Percentiles rank a stretch among this genome's conserved stretches.
Conservation (phyloP, 495 filamentous ascomycete genomes). For the Thozetella sp. region DNA sequence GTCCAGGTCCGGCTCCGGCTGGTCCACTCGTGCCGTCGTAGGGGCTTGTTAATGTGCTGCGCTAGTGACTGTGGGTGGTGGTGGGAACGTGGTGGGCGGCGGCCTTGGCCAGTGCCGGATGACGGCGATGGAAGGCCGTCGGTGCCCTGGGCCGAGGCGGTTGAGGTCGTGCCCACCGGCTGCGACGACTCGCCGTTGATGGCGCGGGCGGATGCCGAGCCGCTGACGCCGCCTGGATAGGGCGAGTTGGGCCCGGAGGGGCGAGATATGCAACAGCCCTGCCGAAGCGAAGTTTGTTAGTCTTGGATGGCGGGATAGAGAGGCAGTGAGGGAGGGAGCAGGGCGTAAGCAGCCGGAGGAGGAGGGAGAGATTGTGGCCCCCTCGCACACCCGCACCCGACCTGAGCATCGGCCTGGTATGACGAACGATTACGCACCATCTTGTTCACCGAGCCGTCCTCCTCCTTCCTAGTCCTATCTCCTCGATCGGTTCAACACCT, state of each 20-base stretch:
- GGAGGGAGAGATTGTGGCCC: no score
- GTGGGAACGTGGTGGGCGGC: constrained; percentile 14
- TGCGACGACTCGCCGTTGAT: constrained; percentile 33
- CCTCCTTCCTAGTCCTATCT: neutral
- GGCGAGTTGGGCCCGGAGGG: constrained; percentile 42
- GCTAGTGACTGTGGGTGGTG: constrained; percentile 21
- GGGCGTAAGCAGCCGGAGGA: no score
- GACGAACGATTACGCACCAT: no score
- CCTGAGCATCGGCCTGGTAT: no score
- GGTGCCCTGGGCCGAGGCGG: constrained; percentile 37
- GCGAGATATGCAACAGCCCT: constrained; percentile 54
- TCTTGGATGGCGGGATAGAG: neutral
- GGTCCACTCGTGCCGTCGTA: constrained; percentile 49
- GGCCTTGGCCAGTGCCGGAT: constrained; percentile 17
- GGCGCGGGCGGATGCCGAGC: constrained; percentile 42
- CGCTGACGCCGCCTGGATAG: constrained; percentile 34
- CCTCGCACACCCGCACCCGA: no score
- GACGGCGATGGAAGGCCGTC: constrained; percentile 25
- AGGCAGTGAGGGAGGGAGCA: neutral
- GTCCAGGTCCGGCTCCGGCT: constrained; percentile 48
- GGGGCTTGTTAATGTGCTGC: constrained; percentile 51
- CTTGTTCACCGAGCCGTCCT: constrained; percentile 2
- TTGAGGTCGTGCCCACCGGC: constrained; percentile 17
- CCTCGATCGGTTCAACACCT: constrained; percentile 14
- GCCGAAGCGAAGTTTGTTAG: neutral